Evolutionary conservation across 768 basidiomycete species (phyloP), one percentile per base, ranked within the genome.

Genomic region (Mycena filopes): DNA sequence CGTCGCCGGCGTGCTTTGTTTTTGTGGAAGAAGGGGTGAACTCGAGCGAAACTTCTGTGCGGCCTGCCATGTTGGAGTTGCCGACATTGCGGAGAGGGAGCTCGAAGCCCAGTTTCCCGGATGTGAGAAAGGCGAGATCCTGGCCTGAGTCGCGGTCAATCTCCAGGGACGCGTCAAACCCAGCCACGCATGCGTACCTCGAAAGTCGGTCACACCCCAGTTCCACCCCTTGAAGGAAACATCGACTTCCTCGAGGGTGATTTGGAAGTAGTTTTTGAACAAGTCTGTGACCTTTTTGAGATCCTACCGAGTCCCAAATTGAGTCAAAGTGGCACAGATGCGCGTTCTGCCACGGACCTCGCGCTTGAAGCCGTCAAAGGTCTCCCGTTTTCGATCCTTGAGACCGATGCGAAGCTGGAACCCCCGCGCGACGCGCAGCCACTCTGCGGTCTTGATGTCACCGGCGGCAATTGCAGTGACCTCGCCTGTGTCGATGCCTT

Each of bases 31-130:
- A 80, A 54, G 82, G 79, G 29, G 87, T 81, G 74, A 99, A 98
- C 75, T 99, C 98, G n/a, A 99, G 88, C 0, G 98, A 95, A n/a
- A 99, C 98, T 76, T 99, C 98, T 12, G 95, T 96, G 66, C 94
- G 94, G 23, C 95, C 95, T 15, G 95, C 95, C 71, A 99, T 98
- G 79, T 98, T 98, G 48, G 98, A 98, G 78, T 99, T 99, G 70
- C 94, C 92, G 49, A 99, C 95, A 66, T 90, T 81, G 36, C 84
- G 80, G 36, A 99, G 82, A 6, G 98, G 96, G 9, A 99, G 83
- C 70, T 96, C 95, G 74, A 99, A 99, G 0, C 93, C 84, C 1
- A 90, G 89, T 78, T 91, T 93, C 59, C 93, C 94, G 4, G 92
- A 92, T 5, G 98, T 90, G 41, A 92, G 81, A 78, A 99, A 99